phyloP scores from a whole-genome alignment of 148 eudicot genomes.

The Nepenthes mirabilis region DNA sequence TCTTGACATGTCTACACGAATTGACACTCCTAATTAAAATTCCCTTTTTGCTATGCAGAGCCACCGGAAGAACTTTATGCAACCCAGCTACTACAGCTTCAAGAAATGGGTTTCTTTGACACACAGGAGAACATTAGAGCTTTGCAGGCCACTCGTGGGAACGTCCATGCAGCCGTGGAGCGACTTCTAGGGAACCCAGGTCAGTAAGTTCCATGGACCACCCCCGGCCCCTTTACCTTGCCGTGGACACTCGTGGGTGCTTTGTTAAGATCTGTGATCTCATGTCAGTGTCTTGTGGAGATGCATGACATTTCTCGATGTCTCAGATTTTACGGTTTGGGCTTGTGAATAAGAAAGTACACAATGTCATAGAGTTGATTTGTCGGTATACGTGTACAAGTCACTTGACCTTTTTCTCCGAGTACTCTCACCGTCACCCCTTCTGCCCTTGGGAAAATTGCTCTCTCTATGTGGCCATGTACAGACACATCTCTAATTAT shows the following conservation, averaged over 20 bases:
- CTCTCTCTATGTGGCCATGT: neutral
- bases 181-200: slow-evolving; percentile 48
- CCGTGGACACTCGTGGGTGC: neutral
- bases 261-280: neutral
- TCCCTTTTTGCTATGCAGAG: slow-evolving; percentile 20
- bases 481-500: slow-evolving; percentile 1
- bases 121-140: slow-evolving; percentile 53
- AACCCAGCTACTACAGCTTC: slow-evolving; percentile 47
- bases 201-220: slow-evolving; percentile 10
- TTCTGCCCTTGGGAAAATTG: neutral
- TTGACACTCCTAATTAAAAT: neutral
- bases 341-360: neutral
- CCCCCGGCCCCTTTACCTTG: neutral
- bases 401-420: neutral
- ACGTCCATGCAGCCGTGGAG: slow-evolving; percentile 66
- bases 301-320: neutral
- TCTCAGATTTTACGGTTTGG: neutral
- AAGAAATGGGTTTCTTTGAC: slow-evolving; percentile 61
- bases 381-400: neutral
- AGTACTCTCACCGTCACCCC: neutral
- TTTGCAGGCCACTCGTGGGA: slow-evolving; percentile 45
- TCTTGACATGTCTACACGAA: too few species aligned
- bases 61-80: slow-evolving; percentile 92
- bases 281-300: neutral
- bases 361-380: neutral